Evolutionary conservation across 1,284 basidiomycete genomes (phyloP), one percentile per base, ranked within the genome.

Genomic region (Leccinum pseudoinsigne): DNA sequence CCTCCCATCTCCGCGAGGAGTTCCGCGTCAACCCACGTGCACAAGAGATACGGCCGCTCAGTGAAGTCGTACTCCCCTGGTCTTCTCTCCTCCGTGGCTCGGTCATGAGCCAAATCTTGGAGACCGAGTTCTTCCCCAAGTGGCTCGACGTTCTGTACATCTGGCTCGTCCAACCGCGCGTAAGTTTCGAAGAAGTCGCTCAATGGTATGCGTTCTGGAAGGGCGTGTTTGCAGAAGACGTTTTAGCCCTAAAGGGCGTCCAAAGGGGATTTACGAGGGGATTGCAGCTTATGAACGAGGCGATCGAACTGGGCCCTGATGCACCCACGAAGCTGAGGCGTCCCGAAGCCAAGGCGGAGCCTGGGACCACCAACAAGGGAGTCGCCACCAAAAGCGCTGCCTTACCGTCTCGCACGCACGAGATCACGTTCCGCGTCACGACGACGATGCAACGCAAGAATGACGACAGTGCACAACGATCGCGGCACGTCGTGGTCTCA

Each of bases 171-270:
- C 92, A 94, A 73, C 89, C 93, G 0, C 83, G 80, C 31, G 90
- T 89, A 69, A 94, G 88, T 76, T 88, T 93, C 68, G 93, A 90
- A 68, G 94, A 99, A 76, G 93, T 99, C 4, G 93, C 92, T 1
- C 85, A 90, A 65, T 98, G 97, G 97, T 96, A 88, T 73, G 82
- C 83, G 4, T 92, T 88, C 75, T 99, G 97, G 97, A 96, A 96
- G 74, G 77, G 78, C 1, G 80, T 85, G 42, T 94, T 98, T 76
- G 84, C 90, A 0, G 86, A 89, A 62, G 78, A 81, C n/a, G 78
- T 94, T 26, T 83, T 85, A 62, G 81, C 79, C 26, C 79, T 93
- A 68, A 78, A 84, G 2, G 87, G 86, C 1, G 82, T 97, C 16
- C 79, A 84, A 55, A 82, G 84, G 59, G 97, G 95, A 9, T 97